Conservation (phyloP, 306 rosid species). For the Hylodesmum podocarpum region DNA sequence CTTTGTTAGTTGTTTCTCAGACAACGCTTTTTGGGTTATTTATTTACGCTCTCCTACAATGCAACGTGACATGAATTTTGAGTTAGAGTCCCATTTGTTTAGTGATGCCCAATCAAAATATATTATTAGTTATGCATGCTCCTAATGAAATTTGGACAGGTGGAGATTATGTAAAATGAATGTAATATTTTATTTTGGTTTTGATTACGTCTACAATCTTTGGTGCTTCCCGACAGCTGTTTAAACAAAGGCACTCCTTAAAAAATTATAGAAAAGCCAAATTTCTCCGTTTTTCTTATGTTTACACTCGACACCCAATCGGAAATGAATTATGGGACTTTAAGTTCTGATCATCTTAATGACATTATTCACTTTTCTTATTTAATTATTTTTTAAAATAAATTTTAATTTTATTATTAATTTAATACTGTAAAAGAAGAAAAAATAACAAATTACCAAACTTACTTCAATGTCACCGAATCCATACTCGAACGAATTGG, state of each 20-base stretch:
- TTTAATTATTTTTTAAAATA: too few relatives aligned
- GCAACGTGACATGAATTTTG: not conserved
- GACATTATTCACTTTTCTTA: too few relatives aligned
- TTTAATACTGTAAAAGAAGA: too few relatives aligned
- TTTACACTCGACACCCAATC: not conserved
- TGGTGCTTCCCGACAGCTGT: not conserved
- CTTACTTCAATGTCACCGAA: too few relatives aligned
- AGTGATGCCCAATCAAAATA: slow-evolving; percentile 11
- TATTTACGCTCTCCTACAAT: not conserved
- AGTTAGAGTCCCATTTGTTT: not conserved
- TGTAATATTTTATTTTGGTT: not conserved
- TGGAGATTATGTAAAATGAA: not conserved
- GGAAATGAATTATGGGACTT: too few relatives aligned
- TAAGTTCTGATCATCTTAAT: too few relatives aligned
- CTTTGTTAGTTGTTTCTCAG: not conserved
- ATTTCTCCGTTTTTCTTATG: not conserved
- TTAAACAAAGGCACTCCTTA: not conserved
- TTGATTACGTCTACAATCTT: not conserved
- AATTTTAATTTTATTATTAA: too few relatives aligned
- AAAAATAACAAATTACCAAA: too few relatives aligned
- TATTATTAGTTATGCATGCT: not conserved
- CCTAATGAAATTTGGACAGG: not conserved
- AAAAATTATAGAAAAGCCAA: not conserved
- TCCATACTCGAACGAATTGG: too few relatives aligned
- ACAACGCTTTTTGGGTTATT: not conserved